Evolutionary conservation across 163 green algal species (phyloP), one percentile per base, ranked within the genome.

Genomic region (Volvox carteri): DNA sequence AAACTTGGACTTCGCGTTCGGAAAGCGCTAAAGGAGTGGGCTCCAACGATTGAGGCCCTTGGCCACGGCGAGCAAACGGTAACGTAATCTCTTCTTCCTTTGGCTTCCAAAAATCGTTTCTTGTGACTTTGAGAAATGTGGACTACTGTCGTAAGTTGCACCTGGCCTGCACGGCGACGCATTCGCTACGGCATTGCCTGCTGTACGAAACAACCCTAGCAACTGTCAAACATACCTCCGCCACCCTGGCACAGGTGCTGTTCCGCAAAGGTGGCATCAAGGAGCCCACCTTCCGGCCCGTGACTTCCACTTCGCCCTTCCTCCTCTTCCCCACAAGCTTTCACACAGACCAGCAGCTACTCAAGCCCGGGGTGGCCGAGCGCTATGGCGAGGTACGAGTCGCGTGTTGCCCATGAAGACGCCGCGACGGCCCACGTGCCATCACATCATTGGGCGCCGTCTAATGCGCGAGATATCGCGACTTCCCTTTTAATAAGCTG

Each of bases 201-300:
- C n/a, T n/a, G n/a, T n/a, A n/a, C n/a, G n/a, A n/a, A n/a, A n/a
- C n/a, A n/a, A n/a, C n/a, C n/a, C n/a, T n/a, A n/a, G n/a, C n/a
- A n/a, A n/a, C n/a, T n/a, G n/a, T n/a, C n/a, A n/a, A 21, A 35
- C 25, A 42, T 16, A 11, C 54, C 54, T 60, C 50, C 50, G 14
- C 12, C 76, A 30, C 52, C 28, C 50, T 85, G 1, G 30, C 39
- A 30, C 85, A 94, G 92, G 81, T 95, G 11, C 75, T 95, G 46
- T 78, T 95, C 41, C 89, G 93, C 41, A 95, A 94, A 78, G 93
- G 93, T 25, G 93, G 93, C 54, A 94, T 95, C 25, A 86, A 88
- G 73, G 93, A 95, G 83, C 92, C 92, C 2, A 86, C 68, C 11
- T 95, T 95, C 60, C 52, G 30, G 0, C 87, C 91, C 1, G 70